These are phyloP conservation scores for Candida pini DNA, from an alignment of 805 yeast species.

Conservation along the genomic window DNA sequence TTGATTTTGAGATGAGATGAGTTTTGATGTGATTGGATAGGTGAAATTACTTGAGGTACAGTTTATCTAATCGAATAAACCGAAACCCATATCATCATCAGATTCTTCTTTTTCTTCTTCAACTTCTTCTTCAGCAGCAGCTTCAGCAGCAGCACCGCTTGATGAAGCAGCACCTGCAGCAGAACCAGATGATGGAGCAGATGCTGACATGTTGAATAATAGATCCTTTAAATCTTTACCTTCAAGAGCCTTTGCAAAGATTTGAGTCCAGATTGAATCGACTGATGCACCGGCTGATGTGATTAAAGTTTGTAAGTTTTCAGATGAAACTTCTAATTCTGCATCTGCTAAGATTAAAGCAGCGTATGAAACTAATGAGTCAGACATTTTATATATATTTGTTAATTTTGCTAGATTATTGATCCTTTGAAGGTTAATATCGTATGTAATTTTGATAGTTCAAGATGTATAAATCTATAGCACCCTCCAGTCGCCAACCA, in stretches of 20 bases:
- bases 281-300: constrained; percentile 79
- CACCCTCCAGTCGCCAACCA: too few relatives aligned
- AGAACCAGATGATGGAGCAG: constrained; percentile 70
- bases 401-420: neutral
- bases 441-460: too few relatives aligned
- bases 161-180: constrained; percentile 59
- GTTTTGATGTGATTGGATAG: too few relatives aligned
- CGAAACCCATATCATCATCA: constrained; percentile 91
- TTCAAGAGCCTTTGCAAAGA: constrained; percentile 82
- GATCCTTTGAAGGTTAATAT: too few relatives aligned
- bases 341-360: constrained; percentile 98
- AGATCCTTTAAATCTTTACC: constrained; percentile 82
- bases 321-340: constrained; percentile 81
- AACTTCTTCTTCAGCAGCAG: constrained; percentile 54
- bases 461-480: too few relatives aligned
- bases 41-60: neutral
- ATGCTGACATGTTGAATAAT: constrained; percentile 54
- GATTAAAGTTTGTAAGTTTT: constrained; percentile 73
- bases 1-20: neutral
- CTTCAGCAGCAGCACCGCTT: constrained; percentile 59
- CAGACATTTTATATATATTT: constrained; percentile 58
- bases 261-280: constrained; percentile 81
- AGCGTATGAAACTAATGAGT: constrained; percentile 95
- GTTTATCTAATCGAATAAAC: constrained; percentile 72
- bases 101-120: constrained; percentile 50